Evolutionary conservation across 2,329 filamentous ascomycete genomes (phyloP).

Genomic region (Xenoacremonium recifei): DNA sequence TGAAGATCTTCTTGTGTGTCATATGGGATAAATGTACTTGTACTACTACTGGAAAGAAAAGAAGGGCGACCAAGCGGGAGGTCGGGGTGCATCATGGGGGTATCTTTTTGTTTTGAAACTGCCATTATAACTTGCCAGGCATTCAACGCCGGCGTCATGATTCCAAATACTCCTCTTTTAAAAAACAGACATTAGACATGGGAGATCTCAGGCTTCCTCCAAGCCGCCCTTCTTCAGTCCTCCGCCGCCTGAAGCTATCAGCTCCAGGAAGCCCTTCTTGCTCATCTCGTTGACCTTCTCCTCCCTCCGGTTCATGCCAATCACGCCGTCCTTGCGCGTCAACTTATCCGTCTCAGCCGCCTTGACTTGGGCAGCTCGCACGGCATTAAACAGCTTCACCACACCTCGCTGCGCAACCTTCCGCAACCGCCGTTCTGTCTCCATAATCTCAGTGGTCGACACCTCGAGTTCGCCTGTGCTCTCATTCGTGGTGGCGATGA

Average conservation of each 20-base stretch:
- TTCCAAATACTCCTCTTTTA: constrained; percentile 25
- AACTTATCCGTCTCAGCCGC: constrained; percentile 74
- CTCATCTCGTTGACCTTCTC: constrained; percentile 94
- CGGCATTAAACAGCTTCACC: constrained; percentile 93
- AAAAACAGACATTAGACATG: constrained; percentile 20
- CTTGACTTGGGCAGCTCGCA: constrained; percentile 87
- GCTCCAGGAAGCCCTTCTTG: constrained; percentile 91
- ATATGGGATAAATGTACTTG: constrained; percentile 25
- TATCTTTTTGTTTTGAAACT: constrained; percentile 33
- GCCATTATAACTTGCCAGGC: constrained; percentile 24
- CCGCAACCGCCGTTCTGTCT: constrained; percentile 75
- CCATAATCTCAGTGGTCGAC: constrained; percentile 56
- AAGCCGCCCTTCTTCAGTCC: constrained; percentile 57
- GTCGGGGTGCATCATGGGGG: constrained; percentile 27
- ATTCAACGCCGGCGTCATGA: constrained; percentile 22
- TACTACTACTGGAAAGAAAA: constrained; percentile 24
- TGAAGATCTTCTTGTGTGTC: too few species aligned
- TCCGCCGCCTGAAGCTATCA: constrained; percentile 70
- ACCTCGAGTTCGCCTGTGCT: constrained; percentile 40
- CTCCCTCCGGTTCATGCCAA: constrained; percentile 77
- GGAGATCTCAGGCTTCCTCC: constrained; percentile 59
- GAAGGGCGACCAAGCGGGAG: constrained; percentile 16
- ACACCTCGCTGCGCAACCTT: constrained; percentile 93
- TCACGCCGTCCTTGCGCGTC: constrained; percentile 67
- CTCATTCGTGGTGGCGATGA: constrained; percentile 61